Base-by-base conservation (phyloP, 2,329 filamentous ascomycete genomes). In the Myrmaecium sp. region DNA sequence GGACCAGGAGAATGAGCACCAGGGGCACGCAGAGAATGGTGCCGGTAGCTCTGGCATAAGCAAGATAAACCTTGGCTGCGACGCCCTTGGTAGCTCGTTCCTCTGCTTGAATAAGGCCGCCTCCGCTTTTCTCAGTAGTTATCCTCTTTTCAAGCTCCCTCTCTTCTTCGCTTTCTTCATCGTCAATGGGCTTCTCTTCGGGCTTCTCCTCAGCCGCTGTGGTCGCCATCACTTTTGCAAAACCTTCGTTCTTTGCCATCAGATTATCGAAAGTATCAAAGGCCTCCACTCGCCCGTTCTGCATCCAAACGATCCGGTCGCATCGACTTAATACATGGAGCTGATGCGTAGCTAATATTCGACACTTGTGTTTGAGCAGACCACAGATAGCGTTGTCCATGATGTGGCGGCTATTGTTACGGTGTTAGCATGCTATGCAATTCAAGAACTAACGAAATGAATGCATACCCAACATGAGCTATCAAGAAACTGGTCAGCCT, bases 361-460 rank as follows among this genome's bases (percentile, higher is more conserved):
- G 69, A 43, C 82, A 89, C 52, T 94, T 94, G 52, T 86, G 68
- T 41, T 78, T 80, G 28, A 95, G 61, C 6, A 95, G 62, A 5
- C 86, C 86, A 31, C 83, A 72, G 28, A 98, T 94, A 21, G 86
- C 86, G 33, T 92, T 75, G 49, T 95, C 86, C 57, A 95, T 93
- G 41, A 98, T 73, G 39, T 74, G 69, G 11, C 63, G 58, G 7
- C n/a, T n/a, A n/a, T n/a, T n/a, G n/a, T n/a, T n/a, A n/a, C n/a
- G n/a, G n/a, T n/a, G n/a, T n/a, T n/a, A n/a, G n/a, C n/a, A n/a
- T n/a, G n/a, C n/a, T n/a, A n/a, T n/a, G n/a, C n/a, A n/a, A n/a
- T n/a, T n/a, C n/a, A n/a, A n/a, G n/a, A n/a, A n/a, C n/a, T n/a
- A n/a, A n/a, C n/a, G n/a, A n/a, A n/a, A n/a, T n/a, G n/a, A n/a